Base-by-base conservation (phyloP, 306 rosid species). In the Cucumis melo region DNA sequence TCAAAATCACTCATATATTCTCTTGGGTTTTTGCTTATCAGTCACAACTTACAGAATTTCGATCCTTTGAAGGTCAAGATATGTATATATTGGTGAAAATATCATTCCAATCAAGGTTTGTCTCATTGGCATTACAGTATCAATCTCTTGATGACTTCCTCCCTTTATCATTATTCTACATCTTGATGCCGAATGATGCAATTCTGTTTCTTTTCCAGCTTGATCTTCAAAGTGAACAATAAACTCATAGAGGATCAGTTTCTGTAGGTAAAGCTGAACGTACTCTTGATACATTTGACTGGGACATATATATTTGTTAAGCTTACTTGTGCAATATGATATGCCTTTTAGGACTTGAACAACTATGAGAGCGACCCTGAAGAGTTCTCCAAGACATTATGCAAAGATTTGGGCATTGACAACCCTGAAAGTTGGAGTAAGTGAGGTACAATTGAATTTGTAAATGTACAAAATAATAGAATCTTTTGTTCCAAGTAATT, bases 361-460 rank as follows among this genome's bases (percentile, higher is more conserved):
- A 92, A 94, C 87, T 89, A 86, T 21, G 99, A 92, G 84, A 92
- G 98, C 73, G 98, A 94, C 68, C 97, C 97, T 7, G 99, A 94
- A 91, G 96, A 94, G 86, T 90, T 94, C 80, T 89, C 97, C 10
- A 90, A 88, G 81, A 88, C 78, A 84, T 82, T 94, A 74, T 90
- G 99, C 87, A 83, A 74, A 80, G 99, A 92, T 84, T 87, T 89
- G 90, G 96, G 78, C 72, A 89, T 94, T 81, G 87, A 87, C 77
- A 96, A 94, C 80, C 97, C 95, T 63, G 97, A 92, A n/a, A 89
- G 96, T 89, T 83, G 97, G 95, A 75, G 98, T 93, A 87, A 93
- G 98, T 83, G 54, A 76, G 78, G 57, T 58, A 21, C 34, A 15
- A 24, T 39, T 24, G 20, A 36, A 10, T 34, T 19, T 17, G 16